These are phyloP conservation scores for Candida mesenterica DNA, from an alignment of 1,139 yeast species.

Conservation along the genomic window DNA sequence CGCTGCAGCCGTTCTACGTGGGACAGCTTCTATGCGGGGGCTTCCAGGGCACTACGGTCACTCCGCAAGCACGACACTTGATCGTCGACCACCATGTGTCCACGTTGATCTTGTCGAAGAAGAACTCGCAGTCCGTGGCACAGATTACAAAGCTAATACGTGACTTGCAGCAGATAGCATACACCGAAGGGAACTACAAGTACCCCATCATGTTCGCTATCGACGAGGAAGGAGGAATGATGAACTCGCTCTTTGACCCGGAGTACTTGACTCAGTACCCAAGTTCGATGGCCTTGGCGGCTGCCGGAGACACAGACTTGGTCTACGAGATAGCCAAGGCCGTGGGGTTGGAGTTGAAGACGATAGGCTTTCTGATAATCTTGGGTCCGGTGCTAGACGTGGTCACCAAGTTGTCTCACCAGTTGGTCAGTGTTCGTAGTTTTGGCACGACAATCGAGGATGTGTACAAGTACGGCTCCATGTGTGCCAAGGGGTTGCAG, in stretches of 20 bases:
- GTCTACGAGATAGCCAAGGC: conserved; percentile 58
- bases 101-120: conserved; percentile 55
- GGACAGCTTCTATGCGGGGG: conserved; percentile 67
- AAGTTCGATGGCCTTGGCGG: conserved; percentile 64
- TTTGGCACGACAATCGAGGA: conserved; percentile 63
- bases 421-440: conserved; percentile 60
- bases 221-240: conserved; percentile 46
- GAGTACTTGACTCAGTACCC: conserved; percentile 58
- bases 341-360: conserved; percentile 50
- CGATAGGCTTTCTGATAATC: conserved; percentile 56
- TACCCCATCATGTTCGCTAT: conserved; percentile 47
- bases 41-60: conserved; percentile 56
- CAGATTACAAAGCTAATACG: conserved; percentile 51
- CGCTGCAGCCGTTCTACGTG: conserved; percentile 18
- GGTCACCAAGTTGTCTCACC: conserved; percentile 55
- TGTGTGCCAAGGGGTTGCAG: conserved; percentile 54
- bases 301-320: conserved; percentile 50
- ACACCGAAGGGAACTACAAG: conserved; percentile 47
- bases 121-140: conserved; percentile 51
- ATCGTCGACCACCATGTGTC: conserved; percentile 55
- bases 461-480: conserved; percentile 54
- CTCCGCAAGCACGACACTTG: conserved; percentile 55
- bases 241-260: conserved; percentile 57
- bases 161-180: conserved; percentile 58
- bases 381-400: conserved; percentile 68